These are phyloP conservation scores for Brasenia schreberi DNA, from an alignment of 164 flowering plant genomes.

Conservation along the genomic window DNA sequence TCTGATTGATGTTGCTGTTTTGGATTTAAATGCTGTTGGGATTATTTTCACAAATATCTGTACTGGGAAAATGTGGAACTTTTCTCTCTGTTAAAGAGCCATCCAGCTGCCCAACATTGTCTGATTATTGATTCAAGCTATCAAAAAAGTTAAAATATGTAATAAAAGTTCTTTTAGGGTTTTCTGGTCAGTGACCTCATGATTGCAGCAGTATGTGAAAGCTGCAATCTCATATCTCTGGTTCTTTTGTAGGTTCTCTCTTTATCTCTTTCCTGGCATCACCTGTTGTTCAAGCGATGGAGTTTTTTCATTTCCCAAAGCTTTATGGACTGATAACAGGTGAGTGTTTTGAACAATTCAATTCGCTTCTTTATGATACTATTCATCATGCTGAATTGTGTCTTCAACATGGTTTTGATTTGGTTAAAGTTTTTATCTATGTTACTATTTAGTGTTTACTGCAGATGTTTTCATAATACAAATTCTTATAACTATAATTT, in stretches of 20 bases:
- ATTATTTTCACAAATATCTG: background rate
- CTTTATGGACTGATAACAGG: constrained; percentile 65
- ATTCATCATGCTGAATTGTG: background rate
- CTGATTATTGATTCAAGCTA: background rate
- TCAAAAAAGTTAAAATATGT: background rate
- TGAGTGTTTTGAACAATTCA: constrained; percentile 12
- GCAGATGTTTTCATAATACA: no score
- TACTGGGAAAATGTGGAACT: background rate
- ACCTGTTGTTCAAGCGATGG: constrained; percentile 34
- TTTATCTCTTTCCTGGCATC: constrained; percentile 55
- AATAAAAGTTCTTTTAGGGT: no score
- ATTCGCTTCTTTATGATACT: background rate
- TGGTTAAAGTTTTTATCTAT: no score
- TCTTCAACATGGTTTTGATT: no score
- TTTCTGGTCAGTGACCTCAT: no score
- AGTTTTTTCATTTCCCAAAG: constrained; percentile 54
- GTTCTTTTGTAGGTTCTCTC: constrained; percentile 45
- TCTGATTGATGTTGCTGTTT: no score
- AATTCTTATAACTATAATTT: no score
- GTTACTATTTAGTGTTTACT: no score
- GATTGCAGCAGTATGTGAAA: no score
- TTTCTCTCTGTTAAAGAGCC: background rate
- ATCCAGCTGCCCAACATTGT: background rate
- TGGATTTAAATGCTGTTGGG: no score
- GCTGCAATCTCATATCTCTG: no score